Evolutionary conservation across 257 asterid species (phyloP).

Genomic region (Anisodus tanguticus): DNA sequence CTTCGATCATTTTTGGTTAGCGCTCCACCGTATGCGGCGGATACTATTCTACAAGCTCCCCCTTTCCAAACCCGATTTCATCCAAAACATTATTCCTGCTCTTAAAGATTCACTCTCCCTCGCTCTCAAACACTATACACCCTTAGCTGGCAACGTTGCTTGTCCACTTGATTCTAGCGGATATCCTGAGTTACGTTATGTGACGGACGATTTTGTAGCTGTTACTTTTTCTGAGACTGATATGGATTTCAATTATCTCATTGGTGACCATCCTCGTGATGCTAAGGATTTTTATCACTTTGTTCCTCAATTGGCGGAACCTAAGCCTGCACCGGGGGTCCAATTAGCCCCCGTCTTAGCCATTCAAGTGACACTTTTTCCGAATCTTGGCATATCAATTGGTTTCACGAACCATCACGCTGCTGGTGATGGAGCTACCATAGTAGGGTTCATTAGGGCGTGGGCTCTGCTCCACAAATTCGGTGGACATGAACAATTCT

Average conservation of each 20-base stretch:
- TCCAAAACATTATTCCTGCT: slow-evolving; percentile 30
- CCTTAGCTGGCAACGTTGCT: slow-evolving; percentile 30
- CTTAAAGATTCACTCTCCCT: slow-evolving; percentile 35
- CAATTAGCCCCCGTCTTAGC: slow-evolving; percentile 28
- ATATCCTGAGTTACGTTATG: slow-evolving; percentile 31
- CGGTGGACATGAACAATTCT: not conserved
- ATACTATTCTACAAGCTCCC: slow-evolving; percentile 29
- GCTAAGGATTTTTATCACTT: slow-evolving; percentile 30
- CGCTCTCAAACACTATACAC: slow-evolving; percentile 35
- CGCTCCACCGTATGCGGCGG: not conserved
- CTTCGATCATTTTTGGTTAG: slow-evolving; percentile 31
- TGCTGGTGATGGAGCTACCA: slow-evolving; percentile 33
- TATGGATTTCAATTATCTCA: slow-evolving; percentile 28
- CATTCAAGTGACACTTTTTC: slow-evolving; percentile 38
- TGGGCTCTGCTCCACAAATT: slow-evolving; percentile 36
- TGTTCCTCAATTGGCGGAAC: slow-evolving; percentile 18
- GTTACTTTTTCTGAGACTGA: not conserved
- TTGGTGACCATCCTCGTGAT: slow-evolving; percentile 15
- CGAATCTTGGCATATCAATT: slow-evolving; percentile 29
- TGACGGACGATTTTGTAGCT: not conserved
- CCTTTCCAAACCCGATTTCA: slow-evolving; percentile 7
- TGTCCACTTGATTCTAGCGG: not conserved
- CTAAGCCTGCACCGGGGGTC: not conserved
- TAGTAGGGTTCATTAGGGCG: not conserved
- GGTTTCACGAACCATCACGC: slow-evolving; percentile 34